Evolutionary conservation across 345 rosid species (phyloP).

Genomic region (Salix purpurea): DNA sequence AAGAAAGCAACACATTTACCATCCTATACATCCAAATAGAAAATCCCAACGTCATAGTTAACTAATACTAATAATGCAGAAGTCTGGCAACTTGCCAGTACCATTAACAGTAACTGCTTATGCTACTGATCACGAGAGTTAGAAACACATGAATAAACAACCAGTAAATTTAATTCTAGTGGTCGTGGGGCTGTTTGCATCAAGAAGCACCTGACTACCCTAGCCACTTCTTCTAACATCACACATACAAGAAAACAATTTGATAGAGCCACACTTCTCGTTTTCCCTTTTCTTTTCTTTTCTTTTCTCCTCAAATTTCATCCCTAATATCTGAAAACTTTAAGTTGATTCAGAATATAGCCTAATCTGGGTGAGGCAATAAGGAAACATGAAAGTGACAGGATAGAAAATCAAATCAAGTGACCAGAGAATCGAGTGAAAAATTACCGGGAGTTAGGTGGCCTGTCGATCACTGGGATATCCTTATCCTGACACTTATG

Average conservation of each 20-base stretch:
- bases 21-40: background rate
- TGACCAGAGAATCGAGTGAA: background rate
- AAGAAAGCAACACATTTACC: background rate
- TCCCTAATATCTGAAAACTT: background rate
- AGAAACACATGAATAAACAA: background rate
- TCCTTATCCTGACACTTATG: constrained; percentile 31
- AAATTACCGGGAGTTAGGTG: constrained; percentile 30
- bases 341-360: background rate
- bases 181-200: background rate
- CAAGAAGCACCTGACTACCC: background rate
- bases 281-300: background rate
- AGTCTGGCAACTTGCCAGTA: background rate
- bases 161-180: background rate
- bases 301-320: background rate
- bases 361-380: constrained; percentile 1
- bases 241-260: background rate
- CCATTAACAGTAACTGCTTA: background rate
- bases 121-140: background rate
- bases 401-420: background rate
- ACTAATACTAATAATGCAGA: background rate
- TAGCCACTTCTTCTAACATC: background rate
- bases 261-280: background rate
- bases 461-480: constrained; percentile 8
- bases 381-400: background rate
- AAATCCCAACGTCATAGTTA: background rate